Evolutionary conservation across 1,284 basidiomycete genomes (phyloP).

Genomic region (Marasmius sp.): DNA sequence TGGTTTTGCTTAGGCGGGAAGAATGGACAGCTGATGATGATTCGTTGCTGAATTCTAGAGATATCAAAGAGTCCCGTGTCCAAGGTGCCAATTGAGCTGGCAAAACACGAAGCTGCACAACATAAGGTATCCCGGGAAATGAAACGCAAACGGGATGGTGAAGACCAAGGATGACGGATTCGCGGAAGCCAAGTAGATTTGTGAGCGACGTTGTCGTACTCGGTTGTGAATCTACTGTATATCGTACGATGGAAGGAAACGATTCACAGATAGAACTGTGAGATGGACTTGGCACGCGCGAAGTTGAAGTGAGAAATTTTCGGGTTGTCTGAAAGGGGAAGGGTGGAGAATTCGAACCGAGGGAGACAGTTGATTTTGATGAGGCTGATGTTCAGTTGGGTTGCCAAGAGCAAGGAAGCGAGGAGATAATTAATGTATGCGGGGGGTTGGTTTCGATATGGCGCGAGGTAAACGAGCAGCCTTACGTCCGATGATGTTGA

Average conservation of each 20-base stretch:
- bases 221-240: too few species aligned
- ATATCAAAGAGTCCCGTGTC: conserved; percentile 91
- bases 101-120: conserved; percentile 88
- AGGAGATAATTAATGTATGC: neutral
- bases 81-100: conserved; percentile 85
- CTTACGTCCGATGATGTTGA: too few species aligned
- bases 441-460: neutral
- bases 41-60: conserved; percentile 44
- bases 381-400: neutral
- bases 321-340: neutral
- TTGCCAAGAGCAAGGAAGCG: neutral
- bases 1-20: neutral
- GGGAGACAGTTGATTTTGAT: neutral
- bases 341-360: neutral
- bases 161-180: conserved; percentile 59
- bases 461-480: neutral
- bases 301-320: too few species aligned
- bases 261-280: neutral
- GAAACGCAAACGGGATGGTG: conserved; percentile 85
- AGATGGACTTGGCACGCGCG: neutral
- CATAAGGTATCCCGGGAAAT: conserved; percentile 87
- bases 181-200: neutral
- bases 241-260: neutral
- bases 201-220: too few species aligned
- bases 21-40: neutral